Percentiles rank a stretch among this genome's conserved stretches.
Conservation (phyloP, 23 red algal genomes). For the Gracilaria domingensis region DNA sequence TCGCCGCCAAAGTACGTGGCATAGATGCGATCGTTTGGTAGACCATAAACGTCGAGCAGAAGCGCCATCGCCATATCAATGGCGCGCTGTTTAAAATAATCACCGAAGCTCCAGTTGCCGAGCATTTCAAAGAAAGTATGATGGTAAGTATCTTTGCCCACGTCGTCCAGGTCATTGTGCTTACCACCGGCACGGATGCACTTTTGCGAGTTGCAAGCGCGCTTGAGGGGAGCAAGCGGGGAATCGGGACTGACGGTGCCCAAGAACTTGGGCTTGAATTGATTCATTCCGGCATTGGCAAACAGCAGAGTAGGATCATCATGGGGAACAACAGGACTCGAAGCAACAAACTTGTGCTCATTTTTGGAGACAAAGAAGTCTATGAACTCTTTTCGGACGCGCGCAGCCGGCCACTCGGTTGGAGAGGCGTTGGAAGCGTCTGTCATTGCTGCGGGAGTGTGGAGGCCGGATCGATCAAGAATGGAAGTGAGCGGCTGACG, state of each 20-base stretch:
- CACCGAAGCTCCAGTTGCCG: slow-evolving; percentile 99
- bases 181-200: slow-evolving; percentile 99
- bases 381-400: slow-evolving; percentile 84
- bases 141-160: slow-evolving; percentile 99
- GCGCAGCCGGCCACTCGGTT: slow-evolving; percentile 68
- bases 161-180: slow-evolving; percentile 99
- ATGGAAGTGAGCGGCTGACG: background rate
- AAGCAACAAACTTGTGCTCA: slow-evolving; percentile 79
- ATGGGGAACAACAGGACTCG: slow-evolving; percentile 89
- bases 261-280: slow-evolving; percentile 98
- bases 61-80: slow-evolving; percentile 89
- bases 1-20: slow-evolving; percentile 98
- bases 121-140: slow-evolving; percentile 99
- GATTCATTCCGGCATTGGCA: slow-evolving; percentile 99
- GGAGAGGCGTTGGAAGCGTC: background rate
- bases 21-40: slow-evolving; percentile 84
- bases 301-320: slow-evolving; percentile 98
- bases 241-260: slow-evolving; percentile 84
- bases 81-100: slow-evolving; percentile 96
- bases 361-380: slow-evolving; percentile 78
- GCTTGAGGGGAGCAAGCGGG: slow-evolving; percentile 73
- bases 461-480: background rate
- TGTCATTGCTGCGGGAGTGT: background rate
- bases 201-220: slow-evolving; percentile 97
- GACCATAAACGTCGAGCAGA: slow-evolving; percentile 66